A percentile compares a stretch with the other conserved stretches of the same genome.
Conservation (phyloP, 1,139 yeast genomes). For the Candida glucosophila region DNA sequence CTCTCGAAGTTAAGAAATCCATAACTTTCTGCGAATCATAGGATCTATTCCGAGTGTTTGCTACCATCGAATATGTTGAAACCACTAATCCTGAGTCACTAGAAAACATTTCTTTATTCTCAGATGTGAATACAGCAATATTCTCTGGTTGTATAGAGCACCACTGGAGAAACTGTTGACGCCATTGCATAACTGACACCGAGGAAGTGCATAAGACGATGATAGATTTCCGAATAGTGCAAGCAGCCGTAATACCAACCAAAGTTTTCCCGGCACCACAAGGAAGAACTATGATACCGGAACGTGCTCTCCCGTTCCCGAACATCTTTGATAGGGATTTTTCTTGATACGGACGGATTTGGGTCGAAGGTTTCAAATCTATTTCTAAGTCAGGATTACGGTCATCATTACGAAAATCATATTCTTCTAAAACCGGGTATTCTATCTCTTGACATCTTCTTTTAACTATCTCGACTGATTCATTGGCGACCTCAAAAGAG, state of each 20-base stretch:
- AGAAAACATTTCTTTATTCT: conserved; percentile 90
- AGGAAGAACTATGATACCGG: conserved; percentile 95
- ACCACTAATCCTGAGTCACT: conserved; percentile 96
- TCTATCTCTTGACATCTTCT: conserved; percentile 95
- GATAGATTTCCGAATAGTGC: conserved; percentile 91
- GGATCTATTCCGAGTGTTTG: conserved; percentile 91
- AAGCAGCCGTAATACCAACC: conserved; percentile 98
- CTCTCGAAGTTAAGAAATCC: conserved; percentile 94
- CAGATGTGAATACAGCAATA: conserved; percentile 96
- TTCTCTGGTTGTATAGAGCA: conserved; percentile 96
- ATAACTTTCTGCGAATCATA: conserved; percentile 98
- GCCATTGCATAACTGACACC: conserved; percentile 99
- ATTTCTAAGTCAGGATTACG: conserved; percentile 89
- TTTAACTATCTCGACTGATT: conserved; percentile 87
- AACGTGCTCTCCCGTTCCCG: conserved; percentile 98
- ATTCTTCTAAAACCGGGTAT: conserved; percentile 94
- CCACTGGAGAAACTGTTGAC: conserved; percentile 98
- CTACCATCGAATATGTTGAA: conserved; percentile 97
- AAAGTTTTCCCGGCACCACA: conserved; percentile 99
- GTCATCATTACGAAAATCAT: conserved; percentile 89
- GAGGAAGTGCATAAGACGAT: conserved; percentile 96
- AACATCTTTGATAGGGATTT: conserved; percentile 94
- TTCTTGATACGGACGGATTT: conserved; percentile 95
- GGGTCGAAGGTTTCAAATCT: conserved; percentile 94
- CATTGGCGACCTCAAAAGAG: conserved; percentile 85